phyloP scores from a whole-genome alignment of 345 rosid genomes.

The Sisymbrium altissimum region DNA sequence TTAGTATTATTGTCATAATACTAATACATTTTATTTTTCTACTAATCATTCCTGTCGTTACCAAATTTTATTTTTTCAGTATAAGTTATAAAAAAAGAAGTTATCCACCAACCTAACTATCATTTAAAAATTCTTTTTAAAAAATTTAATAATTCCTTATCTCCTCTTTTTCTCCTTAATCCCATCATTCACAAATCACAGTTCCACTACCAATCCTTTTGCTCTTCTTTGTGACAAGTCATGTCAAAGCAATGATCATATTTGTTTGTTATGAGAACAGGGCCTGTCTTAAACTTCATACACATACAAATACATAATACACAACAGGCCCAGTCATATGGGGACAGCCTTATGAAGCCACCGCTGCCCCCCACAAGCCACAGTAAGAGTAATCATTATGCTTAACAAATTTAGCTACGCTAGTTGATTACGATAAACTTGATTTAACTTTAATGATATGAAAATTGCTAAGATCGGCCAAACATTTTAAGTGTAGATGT shows the following conservation, averaged over 20 bases:
- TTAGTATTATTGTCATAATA: too few relatives aligned
- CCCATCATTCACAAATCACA: conserved; percentile 34
- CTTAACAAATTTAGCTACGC: background rate
- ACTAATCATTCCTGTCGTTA: conserved; percentile 17
- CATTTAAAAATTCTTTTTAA: background rate
- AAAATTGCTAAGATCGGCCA: background rate
- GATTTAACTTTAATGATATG: conserved; percentile 16
- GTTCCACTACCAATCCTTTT: conserved; percentile 31
- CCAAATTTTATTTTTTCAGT: background rate
- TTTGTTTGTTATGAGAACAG: conserved; percentile 17
- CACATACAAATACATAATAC: conserved; percentile 8
- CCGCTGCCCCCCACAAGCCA: background rate
- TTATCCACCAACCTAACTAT: conserved; percentile 27
- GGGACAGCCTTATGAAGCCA: conserved; percentile 13
- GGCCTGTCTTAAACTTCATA: background rate
- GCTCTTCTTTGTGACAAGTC: conserved; percentile 33
- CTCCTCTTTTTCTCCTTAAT: conserved; percentile 23
- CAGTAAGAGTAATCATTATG: conserved; percentile 2
- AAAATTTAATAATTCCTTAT: conserved; percentile 12
- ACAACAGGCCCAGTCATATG: conserved; percentile 3
- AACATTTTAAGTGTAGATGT: conserved; percentile 10
- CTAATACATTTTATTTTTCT: too few relatives aligned
- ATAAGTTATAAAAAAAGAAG: background rate
- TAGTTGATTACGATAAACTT: background rate
- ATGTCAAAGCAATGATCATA: conserved; percentile 27